Evolutionary conservation across 345 rosid genomes (phyloP).

Genomic region (Odontarrhena argentea): DNA sequence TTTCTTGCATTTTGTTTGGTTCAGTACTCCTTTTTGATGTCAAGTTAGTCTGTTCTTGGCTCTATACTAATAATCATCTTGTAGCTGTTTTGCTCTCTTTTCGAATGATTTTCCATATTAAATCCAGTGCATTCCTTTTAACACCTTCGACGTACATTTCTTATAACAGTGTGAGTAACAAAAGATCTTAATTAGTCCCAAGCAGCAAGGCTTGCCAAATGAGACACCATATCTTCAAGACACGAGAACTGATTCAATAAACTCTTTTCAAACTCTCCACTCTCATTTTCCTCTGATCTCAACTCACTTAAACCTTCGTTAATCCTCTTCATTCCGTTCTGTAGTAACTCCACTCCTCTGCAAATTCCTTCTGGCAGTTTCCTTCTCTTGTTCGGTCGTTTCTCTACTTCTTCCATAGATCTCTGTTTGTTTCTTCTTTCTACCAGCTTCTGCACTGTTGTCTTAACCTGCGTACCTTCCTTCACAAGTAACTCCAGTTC

Average conservation of each 20-base stretch:
- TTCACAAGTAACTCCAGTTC: conserved; percentile 53
- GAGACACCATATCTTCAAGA: conserved; percentile 67
- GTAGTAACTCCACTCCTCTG: conserved; percentile 72
- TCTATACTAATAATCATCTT: neutral
- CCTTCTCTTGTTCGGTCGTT: conserved; percentile 65
- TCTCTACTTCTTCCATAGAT: conserved; percentile 29
- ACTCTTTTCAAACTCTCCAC: conserved; percentile 57
- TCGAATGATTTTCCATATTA: neutral
- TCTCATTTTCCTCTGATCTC: conserved; percentile 50
- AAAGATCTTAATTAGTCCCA: conserved; percentile 18
- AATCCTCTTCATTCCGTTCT: conserved; percentile 69
- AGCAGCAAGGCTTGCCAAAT: conserved; percentile 52
- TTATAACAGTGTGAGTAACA: no score
- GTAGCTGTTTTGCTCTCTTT: neutral
- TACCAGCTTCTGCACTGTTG: conserved; percentile 40
- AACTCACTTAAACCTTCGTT: conserved; percentile 63
- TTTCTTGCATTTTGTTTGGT: neutral
- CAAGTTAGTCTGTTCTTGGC: neutral
- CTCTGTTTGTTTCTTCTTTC: conserved; percentile 38
- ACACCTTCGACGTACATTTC: no score
- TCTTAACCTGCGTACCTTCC: conserved; percentile 62
- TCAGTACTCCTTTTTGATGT: neutral
- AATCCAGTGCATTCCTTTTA: no score
- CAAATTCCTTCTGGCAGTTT: conserved; percentile 76
- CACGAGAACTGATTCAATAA: conserved; percentile 59